Evolutionary conservation across 345 rosid species (phyloP), one percentile per base, ranked within the genome.

Genomic region (Melaleuca alternifolia): DNA sequence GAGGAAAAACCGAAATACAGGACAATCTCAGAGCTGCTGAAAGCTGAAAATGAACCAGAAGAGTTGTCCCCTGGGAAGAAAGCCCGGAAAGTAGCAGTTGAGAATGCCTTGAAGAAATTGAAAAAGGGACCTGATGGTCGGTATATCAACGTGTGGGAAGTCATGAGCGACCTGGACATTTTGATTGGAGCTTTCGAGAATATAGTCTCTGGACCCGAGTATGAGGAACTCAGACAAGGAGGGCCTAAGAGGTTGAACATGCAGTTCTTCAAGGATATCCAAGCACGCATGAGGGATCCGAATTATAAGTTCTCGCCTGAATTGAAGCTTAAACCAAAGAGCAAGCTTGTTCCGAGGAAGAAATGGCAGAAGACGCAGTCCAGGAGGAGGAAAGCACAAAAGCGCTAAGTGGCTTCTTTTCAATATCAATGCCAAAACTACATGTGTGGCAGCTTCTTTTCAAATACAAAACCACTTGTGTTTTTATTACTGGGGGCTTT

Each of bases 101-200:
- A 97, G 89, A 95, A 96, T 86, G 99, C 99, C 52, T 65, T 97
- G 92, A 97, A 95, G 85, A 97, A 97, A 87, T 90, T 97, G 89
- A 94, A 94, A 91, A 96, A 96, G 91, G 98, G 99, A 53, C 98
- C 99, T 2, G 99, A 97, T 79, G 98, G 98, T 82, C 95, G 99
- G 7, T 97, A 96, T 83, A 91, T 90, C 8, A 96, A 97, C 62
- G 98, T 96, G 81, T 97, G 98, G 98, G 99, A 97, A 90, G 98
- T 97, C 77, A 95, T 95, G 97, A 96, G 98, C 62, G 99, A 96
- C 87, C 88, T 92, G 20, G 98, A 97, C 88, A 93, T 97, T 86
- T 87, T 97, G 85, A 93, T 97, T 46, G 98, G 97, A 62, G 98
- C 98, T 52, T 97, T 96, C n/a, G 98, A 95, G 85, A 97, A 96